Evolutionary conservation across 805 yeast species (phyloP), one percentile per base, ranked within the genome.

Genomic region (Candida piceae): DNA sequence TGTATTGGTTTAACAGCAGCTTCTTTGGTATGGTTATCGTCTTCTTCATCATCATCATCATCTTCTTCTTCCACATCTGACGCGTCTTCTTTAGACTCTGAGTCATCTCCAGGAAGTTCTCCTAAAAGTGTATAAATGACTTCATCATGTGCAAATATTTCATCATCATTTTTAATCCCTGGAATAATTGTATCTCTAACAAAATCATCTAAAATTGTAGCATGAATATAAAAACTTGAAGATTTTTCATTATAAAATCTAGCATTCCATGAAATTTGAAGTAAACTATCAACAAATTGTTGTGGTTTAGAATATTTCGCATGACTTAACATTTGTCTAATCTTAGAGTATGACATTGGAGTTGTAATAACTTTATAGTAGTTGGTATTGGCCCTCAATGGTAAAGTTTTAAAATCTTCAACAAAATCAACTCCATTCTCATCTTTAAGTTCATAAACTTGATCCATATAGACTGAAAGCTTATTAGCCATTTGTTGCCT

Each of bases 261-360:
- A 3, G 97, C 96, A 55, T 90, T 90, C 88, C 95, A 86, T 1
- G 86, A 74, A 35, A 90, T 83, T 58, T 85, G 94, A 1, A 82
- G 86, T 41, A 89, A 56, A 58, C 89, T 96, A 39, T 67, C 72
- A 25, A 89, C 63, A 57, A 86, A 88, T 31, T 77, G 80, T 48
- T 79, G 83, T 1, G 85, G 76, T 31, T 67, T 67, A 5, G 63
- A 57, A 62, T 88, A 89, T 41, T 62, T 63, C 34, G 59, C 61
- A 28, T 70, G 66, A 41, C 76, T 75, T 24, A 84, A 60, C 41
- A 74, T 69, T 46, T 78, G 72, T 39, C 74, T 78, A 39, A 89
- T 74, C 44, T 82, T 78, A 48, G 80, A 78, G 45, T 89, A 72
- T 6, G 96, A 84, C 53, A 84, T 75, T n/a, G 97, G 97, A 34